Evolutionary conservation across 352 stramenopile genomes (phyloP).

Genomic region (Bremia lactucae): DNA sequence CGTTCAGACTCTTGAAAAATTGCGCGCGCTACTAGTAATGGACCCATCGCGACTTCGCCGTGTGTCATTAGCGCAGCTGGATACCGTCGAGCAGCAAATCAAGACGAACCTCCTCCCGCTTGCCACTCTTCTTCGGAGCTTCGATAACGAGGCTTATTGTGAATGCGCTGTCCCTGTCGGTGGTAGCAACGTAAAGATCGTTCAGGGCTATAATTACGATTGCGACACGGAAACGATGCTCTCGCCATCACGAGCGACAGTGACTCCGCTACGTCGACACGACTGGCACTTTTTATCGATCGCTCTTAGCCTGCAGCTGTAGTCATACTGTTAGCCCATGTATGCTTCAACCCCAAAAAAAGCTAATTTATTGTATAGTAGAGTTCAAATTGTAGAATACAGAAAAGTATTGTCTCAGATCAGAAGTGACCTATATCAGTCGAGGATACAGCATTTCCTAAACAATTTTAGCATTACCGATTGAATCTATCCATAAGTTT

Average conservation of each 20-base stretch:
- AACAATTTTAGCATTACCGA: too few species aligned
- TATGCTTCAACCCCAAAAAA: not conserved
- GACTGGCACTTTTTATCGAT: slow-evolving; percentile 32
- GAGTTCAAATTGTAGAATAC: slow-evolving; percentile 3
- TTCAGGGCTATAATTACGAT: slow-evolving; percentile 1
- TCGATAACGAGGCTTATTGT: slow-evolving; percentile 8
- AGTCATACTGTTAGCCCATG: slow-evolving; percentile 6
- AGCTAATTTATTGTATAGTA: slow-evolving; percentile 29
- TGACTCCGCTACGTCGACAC: slow-evolving; percentile 1
- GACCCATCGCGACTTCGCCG: slow-evolving; percentile 13
- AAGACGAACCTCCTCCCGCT: slow-evolving; percentile 25
- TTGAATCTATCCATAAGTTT: too few species aligned
- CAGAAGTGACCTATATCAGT: too few species aligned
- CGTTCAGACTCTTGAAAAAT: slow-evolving; percentile 27
- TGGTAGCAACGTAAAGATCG: slow-evolving; percentile 9
- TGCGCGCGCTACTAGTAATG: slow-evolving; percentile 20
- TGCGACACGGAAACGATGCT: slow-evolving; percentile 14
- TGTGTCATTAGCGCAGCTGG: slow-evolving; percentile 17
- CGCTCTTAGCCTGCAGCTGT: slow-evolving; percentile 27
- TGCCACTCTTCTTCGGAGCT: slow-evolving; percentile 26
- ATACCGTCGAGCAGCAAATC: slow-evolving; percentile 29
- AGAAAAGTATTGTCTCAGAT: too few species aligned
- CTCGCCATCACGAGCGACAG: slow-evolving; percentile 17
- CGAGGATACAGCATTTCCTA: too few species aligned
- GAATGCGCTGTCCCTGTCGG: not conserved